Conservation (phyloP, 2,329 filamentous ascomycete species). For the Epichloe sylvatica region DNA sequence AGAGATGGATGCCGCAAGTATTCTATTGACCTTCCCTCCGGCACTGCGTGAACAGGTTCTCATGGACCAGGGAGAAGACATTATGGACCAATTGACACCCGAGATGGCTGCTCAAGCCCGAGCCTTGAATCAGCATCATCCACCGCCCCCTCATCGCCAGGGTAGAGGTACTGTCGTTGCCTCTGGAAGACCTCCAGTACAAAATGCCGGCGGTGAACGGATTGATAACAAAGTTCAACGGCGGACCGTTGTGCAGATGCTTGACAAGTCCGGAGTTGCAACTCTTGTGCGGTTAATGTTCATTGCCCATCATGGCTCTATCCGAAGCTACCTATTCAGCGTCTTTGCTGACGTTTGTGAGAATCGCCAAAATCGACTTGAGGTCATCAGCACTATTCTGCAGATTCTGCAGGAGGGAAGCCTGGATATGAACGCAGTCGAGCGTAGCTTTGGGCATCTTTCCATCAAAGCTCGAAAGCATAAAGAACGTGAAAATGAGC, state of each 20-base stretch:
- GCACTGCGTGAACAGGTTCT: constrained; percentile 74
- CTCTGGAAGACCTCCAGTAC: constrained; percentile 9
- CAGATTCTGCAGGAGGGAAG: constrained; percentile 94
- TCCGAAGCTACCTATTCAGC: constrained; percentile 69
- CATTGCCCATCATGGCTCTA: constrained; percentile 77
- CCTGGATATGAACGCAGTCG: constrained; percentile 80
- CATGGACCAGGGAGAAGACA: constrained; percentile 80
- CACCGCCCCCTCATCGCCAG: constrained; percentile 14
- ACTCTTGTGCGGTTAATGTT: constrained; percentile 98
- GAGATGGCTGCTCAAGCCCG: constrained; percentile 80
- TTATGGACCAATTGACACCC: constrained; percentile 69
- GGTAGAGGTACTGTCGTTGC: constrained; percentile 18
- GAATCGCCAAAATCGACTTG: constrained; percentile 88
- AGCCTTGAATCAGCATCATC: constrained; percentile 39
- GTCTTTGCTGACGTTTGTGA: constrained; percentile 87
- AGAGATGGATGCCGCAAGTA: constrained; percentile 88
- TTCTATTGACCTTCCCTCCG: constrained; percentile 79
- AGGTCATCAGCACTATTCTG: constrained; percentile 83
- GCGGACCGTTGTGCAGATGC: constrained; percentile 82
- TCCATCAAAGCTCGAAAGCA: constrained; percentile 81
- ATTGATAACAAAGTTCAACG: constrained; percentile 53
- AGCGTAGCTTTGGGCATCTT: constrained; percentile 86
- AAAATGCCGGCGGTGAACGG: constrained; percentile 22
- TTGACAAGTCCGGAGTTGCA: constrained; percentile 89
- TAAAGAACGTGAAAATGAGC: constrained; percentile 43